phyloP scores from a whole-genome alignment of 176 grass and related monocot genomes.

The Chrysopogon serrulatus region DNA sequence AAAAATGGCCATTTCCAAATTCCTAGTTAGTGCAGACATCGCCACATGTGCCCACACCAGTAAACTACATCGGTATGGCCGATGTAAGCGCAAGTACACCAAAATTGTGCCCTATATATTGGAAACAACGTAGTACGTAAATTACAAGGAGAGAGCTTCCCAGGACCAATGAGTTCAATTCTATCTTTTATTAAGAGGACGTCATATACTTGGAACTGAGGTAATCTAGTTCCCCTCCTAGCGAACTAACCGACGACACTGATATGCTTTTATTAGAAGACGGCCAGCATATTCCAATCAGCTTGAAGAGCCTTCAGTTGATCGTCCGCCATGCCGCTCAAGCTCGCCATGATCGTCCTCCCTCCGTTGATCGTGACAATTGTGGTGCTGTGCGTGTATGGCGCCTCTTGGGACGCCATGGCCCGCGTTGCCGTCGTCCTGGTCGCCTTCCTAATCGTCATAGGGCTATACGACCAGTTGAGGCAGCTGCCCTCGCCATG shows the following conservation, averaged over 20 bases:
- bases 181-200: background rate
- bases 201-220: background rate
- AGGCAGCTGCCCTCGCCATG: background rate
- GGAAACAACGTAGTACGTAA: background rate
- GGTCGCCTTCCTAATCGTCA: background rate
- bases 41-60: background rate
- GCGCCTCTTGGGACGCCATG: background rate
- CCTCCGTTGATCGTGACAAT: background rate
- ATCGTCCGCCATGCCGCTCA: conserved; percentile 2
- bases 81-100: background rate
- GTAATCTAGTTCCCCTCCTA: background rate
- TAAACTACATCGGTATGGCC: background rate
- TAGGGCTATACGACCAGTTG: background rate
- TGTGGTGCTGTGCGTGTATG: background rate
- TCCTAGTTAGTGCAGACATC: background rate
- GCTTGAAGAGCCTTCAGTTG: background rate
- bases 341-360: conserved; percentile 4
- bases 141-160: background rate
- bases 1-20: background rate
- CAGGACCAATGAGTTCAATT: background rate
- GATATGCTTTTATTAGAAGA: background rate
- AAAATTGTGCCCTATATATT: background rate
- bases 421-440: background rate
- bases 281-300: background rate
- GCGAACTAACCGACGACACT: background rate